phyloP scores from a whole-genome alignment of 176 grass and related monocot species.

The Carex pumila region DNA sequence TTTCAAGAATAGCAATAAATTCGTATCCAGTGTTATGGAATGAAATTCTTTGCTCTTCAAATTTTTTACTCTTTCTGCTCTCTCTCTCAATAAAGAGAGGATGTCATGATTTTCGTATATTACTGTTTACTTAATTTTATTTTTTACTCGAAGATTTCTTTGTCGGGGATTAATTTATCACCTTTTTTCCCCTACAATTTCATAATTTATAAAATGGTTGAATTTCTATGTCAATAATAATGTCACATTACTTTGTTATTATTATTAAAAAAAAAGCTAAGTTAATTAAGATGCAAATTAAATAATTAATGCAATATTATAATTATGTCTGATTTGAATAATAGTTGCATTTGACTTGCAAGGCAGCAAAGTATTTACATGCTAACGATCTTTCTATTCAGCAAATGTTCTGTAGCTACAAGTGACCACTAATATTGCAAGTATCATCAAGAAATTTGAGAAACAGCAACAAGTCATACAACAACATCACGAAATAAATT shows the following conservation, averaged over 20 bases:
- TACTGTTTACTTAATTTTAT: neutral
- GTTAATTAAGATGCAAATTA: no score
- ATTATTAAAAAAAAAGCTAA: no score
- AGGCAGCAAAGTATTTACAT: no score
- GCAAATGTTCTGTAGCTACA: no score
- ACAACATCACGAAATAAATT: neutral
- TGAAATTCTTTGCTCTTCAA: no score
- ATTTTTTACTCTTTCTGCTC: no score
- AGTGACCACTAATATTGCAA: neutral
- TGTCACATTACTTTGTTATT: neutral
- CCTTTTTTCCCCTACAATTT: neutral
- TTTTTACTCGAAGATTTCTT: neutral
- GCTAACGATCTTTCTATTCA: no score
- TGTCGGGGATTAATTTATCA: neutral
- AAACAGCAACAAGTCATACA: neutral
- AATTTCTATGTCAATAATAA: no score
- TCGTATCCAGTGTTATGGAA: no score
- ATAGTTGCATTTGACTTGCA: neutral
- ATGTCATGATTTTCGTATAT: neutral
- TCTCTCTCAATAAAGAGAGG: neutral
- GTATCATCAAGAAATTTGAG: neutral
- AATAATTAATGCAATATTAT: no score
- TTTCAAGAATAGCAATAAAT: no score
- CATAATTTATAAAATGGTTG: no score
- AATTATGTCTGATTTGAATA: neutral